phyloP scores from a whole-genome alignment of 1,139 yeast genomes.

The Kodamaea derodonti region DNA sequence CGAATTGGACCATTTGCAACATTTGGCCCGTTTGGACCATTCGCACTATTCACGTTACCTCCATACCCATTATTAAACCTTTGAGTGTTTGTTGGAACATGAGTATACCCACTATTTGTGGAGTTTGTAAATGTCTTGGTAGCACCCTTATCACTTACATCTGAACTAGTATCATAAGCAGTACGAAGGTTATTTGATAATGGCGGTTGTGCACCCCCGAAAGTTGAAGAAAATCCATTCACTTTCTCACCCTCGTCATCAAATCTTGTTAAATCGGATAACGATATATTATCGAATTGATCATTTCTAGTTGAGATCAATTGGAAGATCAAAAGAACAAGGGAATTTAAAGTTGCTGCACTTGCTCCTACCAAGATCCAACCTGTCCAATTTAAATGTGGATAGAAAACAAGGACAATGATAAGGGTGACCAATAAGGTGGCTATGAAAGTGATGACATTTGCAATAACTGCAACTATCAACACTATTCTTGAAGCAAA shows the following conservation, averaged over 20 bases:
- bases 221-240: slow-evolving; percentile 6
- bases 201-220: slow-evolving; percentile 4
- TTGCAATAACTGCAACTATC: slow-evolving; percentile 25
- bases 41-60: not conserved
- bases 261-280: slow-evolving; percentile 7
- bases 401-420: slow-evolving; percentile 54
- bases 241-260: slow-evolving; percentile 6
- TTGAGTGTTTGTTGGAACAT: not conserved
- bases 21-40: slow-evolving; percentile 1
- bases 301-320: slow-evolving; percentile 16
- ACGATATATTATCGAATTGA: slow-evolving; percentile 9
- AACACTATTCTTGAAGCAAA: slow-evolving; percentile 8
- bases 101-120: not conserved
- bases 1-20: not conserved
- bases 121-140: not conserved
- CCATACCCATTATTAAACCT: not conserved
- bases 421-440: slow-evolving; percentile 53
- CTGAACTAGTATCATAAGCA: slow-evolving; percentile 3
- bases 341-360: slow-evolving; percentile 43
- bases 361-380: slow-evolving; percentile 71
- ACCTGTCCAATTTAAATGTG: slow-evolving; percentile 62
- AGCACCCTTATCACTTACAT: not conserved
- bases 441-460: slow-evolving; percentile 46
- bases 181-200: slow-evolving; percentile 1
- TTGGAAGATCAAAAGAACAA: slow-evolving; percentile 24